Base-by-base conservation (phyloP, 2,329 filamentous ascomycete genomes). In the Biscogniauxia marginata region DNA sequence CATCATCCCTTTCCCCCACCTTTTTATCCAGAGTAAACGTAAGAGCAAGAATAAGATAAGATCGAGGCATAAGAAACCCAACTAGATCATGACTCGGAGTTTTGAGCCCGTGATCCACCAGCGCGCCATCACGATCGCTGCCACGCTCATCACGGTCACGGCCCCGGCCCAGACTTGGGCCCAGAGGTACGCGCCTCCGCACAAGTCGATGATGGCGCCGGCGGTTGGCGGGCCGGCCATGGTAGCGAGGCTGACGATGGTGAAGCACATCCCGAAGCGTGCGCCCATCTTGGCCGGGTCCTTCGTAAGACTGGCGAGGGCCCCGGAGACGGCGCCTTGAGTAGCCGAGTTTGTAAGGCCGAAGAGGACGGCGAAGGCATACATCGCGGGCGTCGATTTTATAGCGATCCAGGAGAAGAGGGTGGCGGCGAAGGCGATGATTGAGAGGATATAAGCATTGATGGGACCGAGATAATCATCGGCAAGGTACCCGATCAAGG, bases 371-470 rank as follows among this genome's bases (percentile, higher is more conserved):
- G 72, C 72, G 64, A 79, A 81, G 39, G 68, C 63, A 59, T 78
- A 79, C 72, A 78, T 77, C 56, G 71, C 73, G 2, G 67, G 57
- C 2, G 62, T 62, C 9, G 65, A 69, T n/a, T 58, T 64, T 1
- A 87, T 81, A 0, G 75, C 78, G 1, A 78, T 77, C 85, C 86
- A 88, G 52, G 71, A 74, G 62, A 79, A 85, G 30, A 84, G 69
- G 56, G 83, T 71, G 13, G 80, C 67, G 1, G 75, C 75, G 3
- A 80, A 73, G 3, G 76, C 56, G 9, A 78, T 66, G 2, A 73
- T 75, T 50, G 79, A 77, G 0, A 80, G n/a, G 23, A 84, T 75
- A 22, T 84, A 75, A 1, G 78, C 75, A 62, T 86, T 86, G 49
- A 85, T 72, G 0, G 81, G 76, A 0, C 85, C 84, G 2, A 81